Conservation (phyloP, 805 yeast genomes). For the Saturnispora diversa region DNA sequence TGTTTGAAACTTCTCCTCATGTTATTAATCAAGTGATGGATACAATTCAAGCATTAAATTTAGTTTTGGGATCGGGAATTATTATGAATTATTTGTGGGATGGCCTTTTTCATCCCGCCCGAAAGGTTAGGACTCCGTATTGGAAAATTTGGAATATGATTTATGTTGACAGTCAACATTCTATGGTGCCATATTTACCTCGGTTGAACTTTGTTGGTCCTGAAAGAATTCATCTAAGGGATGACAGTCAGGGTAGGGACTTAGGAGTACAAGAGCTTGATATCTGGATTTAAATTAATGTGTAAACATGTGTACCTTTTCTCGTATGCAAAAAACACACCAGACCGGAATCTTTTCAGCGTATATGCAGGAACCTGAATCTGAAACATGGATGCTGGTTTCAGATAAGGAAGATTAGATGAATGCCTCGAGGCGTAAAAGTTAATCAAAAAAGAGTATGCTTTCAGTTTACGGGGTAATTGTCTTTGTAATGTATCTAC, state of each 20-base stretch:
- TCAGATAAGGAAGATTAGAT: no score
- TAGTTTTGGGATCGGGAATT: constrained; percentile 68
- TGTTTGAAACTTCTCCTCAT: constrained; percentile 93
- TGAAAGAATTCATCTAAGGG: constrained; percentile 8
- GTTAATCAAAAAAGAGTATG: no score
- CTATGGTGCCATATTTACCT: constrained; percentile 82
- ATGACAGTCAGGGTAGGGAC: constrained; percentile 18
- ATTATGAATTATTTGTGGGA: constrained; percentile 72
- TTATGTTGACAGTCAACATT: constrained; percentile 64
- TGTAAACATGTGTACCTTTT: neutral
- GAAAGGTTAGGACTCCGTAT: constrained; percentile 72
- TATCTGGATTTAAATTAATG: constrained; percentile 21
- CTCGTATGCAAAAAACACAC: neutral
- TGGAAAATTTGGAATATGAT: constrained; percentile 79
- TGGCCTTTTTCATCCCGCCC: constrained; percentile 91
- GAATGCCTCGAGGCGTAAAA: no score
- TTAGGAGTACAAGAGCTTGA: constrained; percentile 27
- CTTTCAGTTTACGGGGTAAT: no score
- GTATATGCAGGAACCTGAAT: no score
- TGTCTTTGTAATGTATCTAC: no score
- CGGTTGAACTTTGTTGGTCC: constrained; percentile 31
- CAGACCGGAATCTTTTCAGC: no score
- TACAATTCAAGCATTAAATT: constrained; percentile 64
- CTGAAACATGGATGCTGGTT: no score
- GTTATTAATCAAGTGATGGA: constrained; percentile 78